phyloP scores from a whole-genome alignment of 805 yeast species.

The Wickerhamiella alocasiicola region DNA sequence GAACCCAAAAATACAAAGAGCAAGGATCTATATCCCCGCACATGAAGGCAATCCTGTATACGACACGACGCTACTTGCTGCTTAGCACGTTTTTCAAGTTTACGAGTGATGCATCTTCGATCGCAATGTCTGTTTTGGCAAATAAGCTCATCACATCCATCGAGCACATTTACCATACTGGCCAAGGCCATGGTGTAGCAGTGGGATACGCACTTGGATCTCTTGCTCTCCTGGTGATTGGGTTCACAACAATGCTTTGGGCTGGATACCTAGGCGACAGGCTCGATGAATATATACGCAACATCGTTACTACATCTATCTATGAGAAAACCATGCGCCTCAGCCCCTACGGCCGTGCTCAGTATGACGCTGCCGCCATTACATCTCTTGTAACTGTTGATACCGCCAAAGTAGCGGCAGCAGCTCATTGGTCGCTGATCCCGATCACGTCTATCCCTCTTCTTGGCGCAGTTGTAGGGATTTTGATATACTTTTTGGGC shows the following conservation, averaged over 20 bases:
- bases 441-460: conserved; percentile 17
- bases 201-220: conserved; percentile 69
- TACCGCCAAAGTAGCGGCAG: conserved; percentile 62
- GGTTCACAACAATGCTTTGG: neutral
- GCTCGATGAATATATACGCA: conserved; percentile 43
- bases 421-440: conserved; percentile 19
- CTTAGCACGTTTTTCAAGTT: neutral
- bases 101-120: conserved; percentile 15
- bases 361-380: conserved; percentile 55
- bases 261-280: neutral
- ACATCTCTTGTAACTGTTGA: conserved; percentile 76
- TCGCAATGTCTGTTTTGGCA: conserved; percentile 20
- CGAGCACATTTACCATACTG: conserved; percentile 13
- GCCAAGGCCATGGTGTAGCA: conserved; percentile 32
- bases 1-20: conserved; percentile 12
- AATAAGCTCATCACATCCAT: conserved; percentile 13
- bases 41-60: conserved; percentile 16
- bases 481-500: conserved; percentile 58
- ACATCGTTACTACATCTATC: conserved; percentile 57
- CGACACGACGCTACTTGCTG: conserved; percentile 15
- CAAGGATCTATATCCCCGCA: conserved; percentile 3
- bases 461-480: conserved; percentile 39
- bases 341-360: conserved; percentile 43
- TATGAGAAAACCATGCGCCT: conserved; percentile 55
- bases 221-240: neutral